Conservation (phyloP, 1,284 basidiomycete species). For the Ceratobasidium sp. region DNA sequence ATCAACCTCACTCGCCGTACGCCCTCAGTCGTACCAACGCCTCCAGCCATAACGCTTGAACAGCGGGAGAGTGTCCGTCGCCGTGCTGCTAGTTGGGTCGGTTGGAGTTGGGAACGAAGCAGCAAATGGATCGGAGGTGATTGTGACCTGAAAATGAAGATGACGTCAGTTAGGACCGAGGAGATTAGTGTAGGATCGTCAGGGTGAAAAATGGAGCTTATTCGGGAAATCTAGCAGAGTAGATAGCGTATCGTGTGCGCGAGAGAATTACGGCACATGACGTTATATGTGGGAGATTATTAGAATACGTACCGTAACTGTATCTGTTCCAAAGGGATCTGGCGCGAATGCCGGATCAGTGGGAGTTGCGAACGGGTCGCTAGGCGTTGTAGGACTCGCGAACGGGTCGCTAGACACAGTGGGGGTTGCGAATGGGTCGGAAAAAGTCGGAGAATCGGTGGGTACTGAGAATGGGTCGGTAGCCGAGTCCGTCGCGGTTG, state of each 20-base stretch:
- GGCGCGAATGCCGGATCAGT: background rate
- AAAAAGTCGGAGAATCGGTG: background rate
- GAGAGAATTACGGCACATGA: background rate
- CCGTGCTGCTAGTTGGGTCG: background rate
- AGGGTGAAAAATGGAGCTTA: background rate
- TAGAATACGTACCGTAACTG: conserved; percentile 25
- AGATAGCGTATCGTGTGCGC: background rate
- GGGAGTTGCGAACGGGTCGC: conserved; percentile 3
- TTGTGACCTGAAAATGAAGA: conserved; percentile 11
- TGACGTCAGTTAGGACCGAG: conserved; percentile 11
- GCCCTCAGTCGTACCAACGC: background rate
- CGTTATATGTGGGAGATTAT: background rate
- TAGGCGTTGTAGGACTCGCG: background rate
- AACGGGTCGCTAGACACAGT: background rate
- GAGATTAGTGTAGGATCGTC: background rate
- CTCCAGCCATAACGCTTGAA: background rate
- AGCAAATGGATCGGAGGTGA: conserved; percentile 12
- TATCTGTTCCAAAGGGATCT: conserved; percentile 12
- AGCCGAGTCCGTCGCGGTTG: conserved; percentile 1
- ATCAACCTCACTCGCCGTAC: background rate
- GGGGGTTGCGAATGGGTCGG: background rate
- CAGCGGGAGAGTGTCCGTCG: background rate
- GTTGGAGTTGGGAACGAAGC: background rate
- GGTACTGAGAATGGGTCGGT: background rate
- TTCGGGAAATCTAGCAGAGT: background rate